phyloP scores from a whole-genome alignment of 2,329 filamentous ascomycete genomes.

The Cordyceps tenuipes region DNA sequence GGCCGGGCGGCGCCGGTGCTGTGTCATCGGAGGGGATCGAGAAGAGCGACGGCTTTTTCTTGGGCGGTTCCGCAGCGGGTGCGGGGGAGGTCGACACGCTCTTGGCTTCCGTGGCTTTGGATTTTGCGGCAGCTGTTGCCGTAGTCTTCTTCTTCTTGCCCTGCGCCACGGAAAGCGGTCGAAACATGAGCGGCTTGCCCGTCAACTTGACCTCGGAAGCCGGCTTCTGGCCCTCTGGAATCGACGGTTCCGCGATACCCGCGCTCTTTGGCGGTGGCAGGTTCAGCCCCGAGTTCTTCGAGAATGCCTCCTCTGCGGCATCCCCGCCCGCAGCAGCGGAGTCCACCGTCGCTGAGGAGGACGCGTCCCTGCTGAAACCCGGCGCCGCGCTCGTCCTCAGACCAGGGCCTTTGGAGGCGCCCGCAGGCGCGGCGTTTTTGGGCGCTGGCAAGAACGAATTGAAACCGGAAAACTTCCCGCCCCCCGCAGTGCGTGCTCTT shows the following conservation, averaged over 20 bases:
- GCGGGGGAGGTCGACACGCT: conserved; percentile 15
- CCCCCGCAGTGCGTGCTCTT: conserved; percentile 48
- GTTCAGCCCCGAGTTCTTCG: conserved; percentile 23
- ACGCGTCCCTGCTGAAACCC: conserved; percentile 61
- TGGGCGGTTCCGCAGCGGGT: conserved; percentile 21
- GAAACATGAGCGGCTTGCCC: conserved; percentile 80
- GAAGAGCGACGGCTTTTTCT: conserved; percentile 59
- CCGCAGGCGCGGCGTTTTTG: conserved; percentile 45
- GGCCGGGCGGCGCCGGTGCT: conserved; percentile 13
- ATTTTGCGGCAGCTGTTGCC: conserved; percentile 17
- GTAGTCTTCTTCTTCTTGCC: conserved; percentile 56
- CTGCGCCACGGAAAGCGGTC: conserved; percentile 74
- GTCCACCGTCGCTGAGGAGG: conserved; percentile 8
- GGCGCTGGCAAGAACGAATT: conserved; percentile 81
- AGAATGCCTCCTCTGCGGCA: conserved; percentile 15
- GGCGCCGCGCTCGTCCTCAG: conserved; percentile 78
- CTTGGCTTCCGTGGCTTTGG: conserved; percentile 3
- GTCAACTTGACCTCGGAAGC: conserved; percentile 60
- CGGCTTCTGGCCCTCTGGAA: conserved; percentile 47
- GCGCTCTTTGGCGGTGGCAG: conserved; percentile 30
- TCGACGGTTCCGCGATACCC: conserved; percentile 33
- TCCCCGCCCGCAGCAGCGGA: conserved; percentile 16
- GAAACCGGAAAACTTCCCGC: conserved; percentile 61
- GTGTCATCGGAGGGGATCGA: conserved; percentile 43
- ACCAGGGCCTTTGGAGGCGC: conserved; percentile 17